These are phyloP conservation scores for Pleodorina starrii DNA, from an alignment of 139 green algal species.

Conservation along the genomic window DNA sequence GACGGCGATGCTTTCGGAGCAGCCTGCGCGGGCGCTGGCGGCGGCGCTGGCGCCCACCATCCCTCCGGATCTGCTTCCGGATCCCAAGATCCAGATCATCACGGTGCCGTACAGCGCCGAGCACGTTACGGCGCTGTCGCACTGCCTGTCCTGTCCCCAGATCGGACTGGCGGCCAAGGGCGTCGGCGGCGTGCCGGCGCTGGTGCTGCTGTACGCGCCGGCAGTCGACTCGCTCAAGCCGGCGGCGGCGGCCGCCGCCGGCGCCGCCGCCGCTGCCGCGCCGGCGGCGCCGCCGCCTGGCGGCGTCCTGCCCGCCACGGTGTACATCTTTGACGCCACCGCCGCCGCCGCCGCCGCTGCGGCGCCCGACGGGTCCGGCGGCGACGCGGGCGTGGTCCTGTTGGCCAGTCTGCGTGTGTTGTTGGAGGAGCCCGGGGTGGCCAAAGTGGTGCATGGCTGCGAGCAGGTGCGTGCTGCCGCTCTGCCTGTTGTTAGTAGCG, in stretches of 20 bases:
- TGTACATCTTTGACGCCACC: constrained; percentile 29
- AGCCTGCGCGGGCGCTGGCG: constrained; percentile 28
- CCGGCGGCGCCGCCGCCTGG: background rate
- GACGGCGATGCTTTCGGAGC: background rate
- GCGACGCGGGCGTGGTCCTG: background rate
- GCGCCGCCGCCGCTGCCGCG: background rate
- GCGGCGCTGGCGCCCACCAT: constrained; percentile 30
- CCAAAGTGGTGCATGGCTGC: constrained; percentile 47
- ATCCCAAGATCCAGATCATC: constrained; percentile 2
- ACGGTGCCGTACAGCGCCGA: background rate
- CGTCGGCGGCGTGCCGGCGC: background rate
- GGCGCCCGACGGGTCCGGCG: background rate
- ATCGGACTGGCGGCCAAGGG: constrained; percentile 33
- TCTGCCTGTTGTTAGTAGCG: too few species aligned
- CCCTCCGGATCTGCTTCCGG: constrained; percentile 32
- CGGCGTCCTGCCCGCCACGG: background rate
- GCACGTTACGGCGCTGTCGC: constrained; percentile 25
- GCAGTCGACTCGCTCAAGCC: constrained; percentile 30
- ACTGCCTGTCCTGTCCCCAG: constrained; percentile 24
- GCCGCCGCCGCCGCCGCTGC: background rate
- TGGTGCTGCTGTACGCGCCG: constrained; percentile 24
- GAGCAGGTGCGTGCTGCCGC: constrained; percentile 49
- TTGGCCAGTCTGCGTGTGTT: constrained; percentile 1
- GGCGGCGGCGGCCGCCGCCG: background rate
- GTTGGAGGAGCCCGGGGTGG: constrained; percentile 42